Base-by-base conservation (phyloP, 495 filamentous ascomycete species). In the Tuber umbilicatum region DNA sequence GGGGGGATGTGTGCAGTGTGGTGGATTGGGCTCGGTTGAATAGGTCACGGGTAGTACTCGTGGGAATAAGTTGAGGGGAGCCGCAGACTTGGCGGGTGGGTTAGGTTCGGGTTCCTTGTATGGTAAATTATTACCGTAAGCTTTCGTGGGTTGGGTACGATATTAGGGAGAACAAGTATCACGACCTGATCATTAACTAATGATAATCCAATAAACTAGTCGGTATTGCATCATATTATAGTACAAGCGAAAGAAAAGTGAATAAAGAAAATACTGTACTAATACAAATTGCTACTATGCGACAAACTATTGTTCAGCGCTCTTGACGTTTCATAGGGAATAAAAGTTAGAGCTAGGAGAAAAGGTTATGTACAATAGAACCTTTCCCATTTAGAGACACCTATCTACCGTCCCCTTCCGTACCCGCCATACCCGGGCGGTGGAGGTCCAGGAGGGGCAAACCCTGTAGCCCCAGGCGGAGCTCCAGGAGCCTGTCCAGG, bases 371-470 rank as follows among this genome's bases (percentile, higher is more conserved):
- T 71, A 47, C 70, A 71, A 42, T 39, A 69, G 7, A 45, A 68
- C 60, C 16, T 71, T 55, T 42, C 60, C 40, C 21, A 45, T 31
- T 37, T 39, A 71, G 37, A 71, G 50, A 68, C 42, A 10, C n/a
- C 21, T 12, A 71, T 45, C 69, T 78, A 80, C 64, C 78, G 71
- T 31, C 74, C 77, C 39, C 78, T 80, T 23, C 78, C 78, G 68
- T 80, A 80, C 27, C 78, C 78, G 2, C 69, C 68, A 64, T 80
- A 82, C 21, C 80, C 73, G 5, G 73, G 79, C 6, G 76, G 80
- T 2, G 80, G 80, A 21, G 79, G 80, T 1, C 80, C 80, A 16
- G 75, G 73, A 10, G 76, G 77, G 12, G 80, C 72, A 35, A 81
- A 81, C 21, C 76, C 76, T 38, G 80, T 77, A 7, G 74, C 74